A percentile compares a stretch with the other conserved stretches of the same genome.
These are phyloP conservation scores for Sphaerobolus stellatus DNA, from an alignment of 1,284 basidiomycete species.

Conservation along the genomic window DNA sequence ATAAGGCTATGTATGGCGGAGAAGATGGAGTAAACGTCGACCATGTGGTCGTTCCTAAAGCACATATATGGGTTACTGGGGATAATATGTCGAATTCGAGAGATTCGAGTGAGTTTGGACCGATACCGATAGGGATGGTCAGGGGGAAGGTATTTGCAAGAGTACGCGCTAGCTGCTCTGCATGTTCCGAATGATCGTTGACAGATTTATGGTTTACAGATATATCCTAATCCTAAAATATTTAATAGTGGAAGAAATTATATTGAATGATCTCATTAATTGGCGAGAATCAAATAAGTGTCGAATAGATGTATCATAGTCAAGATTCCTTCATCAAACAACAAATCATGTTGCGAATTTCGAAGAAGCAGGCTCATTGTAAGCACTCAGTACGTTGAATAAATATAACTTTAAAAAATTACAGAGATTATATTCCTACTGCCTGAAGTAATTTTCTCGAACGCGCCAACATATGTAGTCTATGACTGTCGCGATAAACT, in stretches of 20 bases:
- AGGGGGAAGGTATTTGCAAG: slow-evolving; percentile 75
- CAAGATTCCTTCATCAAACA: too few species aligned
- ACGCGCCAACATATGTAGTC: too few species aligned
- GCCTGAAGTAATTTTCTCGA: too few species aligned
- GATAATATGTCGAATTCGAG: slow-evolving; percentile 85
- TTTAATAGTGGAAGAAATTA: slow-evolving; percentile 51
- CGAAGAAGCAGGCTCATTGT: too few species aligned
- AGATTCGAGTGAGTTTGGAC: slow-evolving; percentile 90
- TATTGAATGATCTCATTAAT: slow-evolving; percentile 35
- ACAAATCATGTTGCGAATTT: too few species aligned
- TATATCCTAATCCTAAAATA: slow-evolving; percentile 51
- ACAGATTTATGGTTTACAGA: slow-evolving; percentile 34
- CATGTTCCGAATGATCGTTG: slow-evolving; percentile 6
- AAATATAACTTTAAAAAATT: too few species aligned
- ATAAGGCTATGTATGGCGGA: slow-evolving; percentile 25
- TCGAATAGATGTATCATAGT: too few species aligned
- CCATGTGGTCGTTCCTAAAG: slow-evolving; percentile 75
- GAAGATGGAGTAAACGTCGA: slow-evolving; percentile 24
- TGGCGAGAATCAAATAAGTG: too few species aligned
- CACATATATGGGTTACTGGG: slow-evolving; percentile 90
- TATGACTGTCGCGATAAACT: too few species aligned
- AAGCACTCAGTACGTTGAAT: too few species aligned
- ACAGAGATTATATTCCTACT: too few species aligned
- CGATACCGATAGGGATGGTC: slow-evolving; percentile 83
- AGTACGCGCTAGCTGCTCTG: slow-evolving; percentile 45